phyloP scores from a whole-genome alignment of 805 yeast species.

The Yamadazyma phyllophila region DNA sequence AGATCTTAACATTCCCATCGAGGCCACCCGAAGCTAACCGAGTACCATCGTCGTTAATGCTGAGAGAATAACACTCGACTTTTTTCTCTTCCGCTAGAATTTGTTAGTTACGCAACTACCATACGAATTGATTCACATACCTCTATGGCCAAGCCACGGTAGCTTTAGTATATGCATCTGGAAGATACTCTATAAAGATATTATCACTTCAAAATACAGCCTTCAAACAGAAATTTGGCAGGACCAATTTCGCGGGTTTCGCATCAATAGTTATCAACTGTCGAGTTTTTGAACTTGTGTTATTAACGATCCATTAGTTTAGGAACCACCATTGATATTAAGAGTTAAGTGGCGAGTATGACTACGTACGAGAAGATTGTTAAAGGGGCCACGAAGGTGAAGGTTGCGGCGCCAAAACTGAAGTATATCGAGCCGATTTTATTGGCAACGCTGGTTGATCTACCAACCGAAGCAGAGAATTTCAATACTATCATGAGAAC shows the following conservation, averaged over 20 bases:
- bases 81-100: slow-evolving; percentile 67
- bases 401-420: slow-evolving; percentile 96
- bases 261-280: slow-evolving; percentile 2
- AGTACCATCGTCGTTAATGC: slow-evolving; percentile 76
- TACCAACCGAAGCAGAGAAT: slow-evolving; percentile 42
- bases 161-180: slow-evolving; percentile 40
- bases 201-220: background rate
- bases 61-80: slow-evolving; percentile 82
- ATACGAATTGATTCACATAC: slow-evolving; percentile 24
- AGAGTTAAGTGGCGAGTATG: slow-evolving; percentile 29
- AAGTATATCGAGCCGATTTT: slow-evolving; percentile 94
- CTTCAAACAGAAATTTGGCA: background rate
- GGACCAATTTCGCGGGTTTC: background rate
- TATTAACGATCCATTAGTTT: too few species aligned
- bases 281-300: background rate
- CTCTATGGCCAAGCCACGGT: slow-evolving; percentile 45
- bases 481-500: slow-evolving; percentile 69
- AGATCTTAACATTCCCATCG: slow-evolving; percentile 85
- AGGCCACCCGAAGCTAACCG: slow-evolving; percentile 91
- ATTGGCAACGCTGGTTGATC: slow-evolving; percentile 58
- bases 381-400: slow-evolving; percentile 52
- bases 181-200: background rate
- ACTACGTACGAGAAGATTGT: slow-evolving; percentile 72
- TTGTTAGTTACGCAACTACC: slow-evolving; percentile 18
- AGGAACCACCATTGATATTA: too few species aligned